These are phyloP conservation scores for Neopestalotiopsis sp. DNA, from an alignment of 2,329 filamentous ascomycete species.

Conservation along the genomic window DNA sequence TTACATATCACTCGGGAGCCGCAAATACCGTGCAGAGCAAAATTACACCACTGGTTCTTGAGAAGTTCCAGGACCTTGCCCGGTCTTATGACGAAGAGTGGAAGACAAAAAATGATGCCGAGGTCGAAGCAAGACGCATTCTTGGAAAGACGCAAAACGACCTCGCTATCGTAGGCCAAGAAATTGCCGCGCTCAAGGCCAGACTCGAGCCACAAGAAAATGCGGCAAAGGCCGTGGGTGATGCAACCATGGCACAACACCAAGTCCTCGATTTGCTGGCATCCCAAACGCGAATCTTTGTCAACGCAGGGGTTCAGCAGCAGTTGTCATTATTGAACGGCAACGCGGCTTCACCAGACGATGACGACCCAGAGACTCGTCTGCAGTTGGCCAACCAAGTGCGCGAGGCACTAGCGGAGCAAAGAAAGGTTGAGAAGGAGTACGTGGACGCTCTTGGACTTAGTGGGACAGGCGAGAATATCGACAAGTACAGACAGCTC, in stretches of 20 bases:
- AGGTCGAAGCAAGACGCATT: conserved; percentile 70
- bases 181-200: conserved; percentile 62
- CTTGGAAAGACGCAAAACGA: conserved; percentile 73
- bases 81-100: conserved; percentile 77
- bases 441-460: conserved; percentile 73
- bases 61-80: conserved; percentile 75
- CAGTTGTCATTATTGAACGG: conserved; percentile 58
- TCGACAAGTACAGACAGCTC: conserved; percentile 74
- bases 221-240: conserved; percentile 55
- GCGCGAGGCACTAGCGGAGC: conserved; percentile 60
- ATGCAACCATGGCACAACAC: conserved; percentile 55
- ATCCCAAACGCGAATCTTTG: conserved; percentile 58
- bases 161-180: conserved; percentile 63
- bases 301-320: conserved; percentile 57
- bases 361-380: conserved; percentile 60
- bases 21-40: conserved; percentile 73
- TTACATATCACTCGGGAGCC: conserved; percentile 64
- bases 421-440: conserved; percentile 67
- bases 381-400: conserved; percentile 65
- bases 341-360: conserved; percentile 32
- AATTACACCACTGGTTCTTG: conserved; percentile 71
- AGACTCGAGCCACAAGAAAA: conserved; percentile 61
- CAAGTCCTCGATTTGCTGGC: conserved; percentile 56
- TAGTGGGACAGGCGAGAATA: conserved; percentile 75
- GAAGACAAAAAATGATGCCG: conserved; percentile 73